Conservation (phyloP, 805 yeast species). For the Ogataea polymorpha region DNA sequence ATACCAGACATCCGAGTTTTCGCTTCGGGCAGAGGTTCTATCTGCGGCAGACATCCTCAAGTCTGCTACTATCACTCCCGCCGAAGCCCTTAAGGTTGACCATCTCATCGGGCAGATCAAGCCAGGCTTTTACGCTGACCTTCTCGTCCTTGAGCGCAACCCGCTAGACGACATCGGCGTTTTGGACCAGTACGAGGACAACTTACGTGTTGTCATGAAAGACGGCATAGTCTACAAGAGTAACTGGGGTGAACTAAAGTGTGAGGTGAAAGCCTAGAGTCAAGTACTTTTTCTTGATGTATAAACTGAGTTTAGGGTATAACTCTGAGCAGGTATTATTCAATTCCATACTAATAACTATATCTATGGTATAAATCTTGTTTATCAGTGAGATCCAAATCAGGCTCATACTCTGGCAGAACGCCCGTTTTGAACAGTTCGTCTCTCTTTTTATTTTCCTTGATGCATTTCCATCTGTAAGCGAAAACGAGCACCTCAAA, state of each 20-base stretch:
- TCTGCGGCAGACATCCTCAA: constrained; percentile 25
- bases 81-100: constrained; percentile 20
- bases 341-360: constrained; percentile 12
- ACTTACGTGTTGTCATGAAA: constrained; percentile 24
- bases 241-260: not conserved
- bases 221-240: constrained; percentile 24
- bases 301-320: too few relatives aligned
- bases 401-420: constrained; percentile 19
- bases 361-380: constrained; percentile 27
- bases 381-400: constrained; percentile 29
- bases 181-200: constrained; percentile 28
- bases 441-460: constrained; percentile 27
- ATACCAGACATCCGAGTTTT: constrained; percentile 30
- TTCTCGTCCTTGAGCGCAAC: constrained; percentile 23
- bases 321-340: too few relatives aligned
- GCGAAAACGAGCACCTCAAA: constrained; percentile 17
- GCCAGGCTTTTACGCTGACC: constrained; percentile 27
- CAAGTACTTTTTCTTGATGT: too few relatives aligned
- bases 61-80: constrained; percentile 30
- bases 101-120: constrained; percentile 27
- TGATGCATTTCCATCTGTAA: constrained; percentile 26
- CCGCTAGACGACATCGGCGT: constrained; percentile 26
- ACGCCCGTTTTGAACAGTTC: constrained; percentile 3
- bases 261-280: too few relatives aligned
- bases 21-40: constrained; percentile 24